phyloP scores from a whole-genome alignment of 345 rosid species.

The Cardiospermum halicacabum region DNA sequence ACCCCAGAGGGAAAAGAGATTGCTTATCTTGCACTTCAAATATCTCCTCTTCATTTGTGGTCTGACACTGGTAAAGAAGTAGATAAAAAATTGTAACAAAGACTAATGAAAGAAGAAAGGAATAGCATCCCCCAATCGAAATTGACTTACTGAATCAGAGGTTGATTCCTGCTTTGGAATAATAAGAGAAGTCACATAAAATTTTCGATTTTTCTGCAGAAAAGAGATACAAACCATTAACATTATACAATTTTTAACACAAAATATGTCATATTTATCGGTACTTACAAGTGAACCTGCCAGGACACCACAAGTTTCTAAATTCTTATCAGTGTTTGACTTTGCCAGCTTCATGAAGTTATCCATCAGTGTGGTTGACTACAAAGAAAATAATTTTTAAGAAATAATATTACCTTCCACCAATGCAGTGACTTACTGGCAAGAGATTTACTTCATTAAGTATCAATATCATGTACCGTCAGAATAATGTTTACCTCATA shows the following conservation, averaged over 20 bases:
- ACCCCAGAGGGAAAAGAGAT: constrained; percentile 94
- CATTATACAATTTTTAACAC: constrained; percentile 7
- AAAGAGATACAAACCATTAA: constrained; percentile 19
- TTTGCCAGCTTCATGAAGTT: constrained; percentile 92
- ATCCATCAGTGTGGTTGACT: constrained; percentile 93
- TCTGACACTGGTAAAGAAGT: constrained; percentile 63
- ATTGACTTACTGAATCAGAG: constrained; percentile 69
- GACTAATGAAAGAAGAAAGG: not conserved
- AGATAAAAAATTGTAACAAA: not conserved
- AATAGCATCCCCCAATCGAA: constrained; percentile 7
- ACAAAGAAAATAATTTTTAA: constrained; percentile 28
- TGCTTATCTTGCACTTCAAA: constrained; percentile 94
- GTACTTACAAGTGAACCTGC: constrained; percentile 91
- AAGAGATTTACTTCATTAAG: not conserved
- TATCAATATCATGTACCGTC: not conserved
- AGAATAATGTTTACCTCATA: not conserved
- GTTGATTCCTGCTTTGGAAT: constrained; percentile 98
- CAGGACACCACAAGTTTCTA: constrained; percentile 97
- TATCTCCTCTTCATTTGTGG: constrained; percentile 97
- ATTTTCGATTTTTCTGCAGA: constrained; percentile 84
- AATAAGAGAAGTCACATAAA: constrained; percentile 80
- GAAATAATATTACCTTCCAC: constrained; percentile 3
- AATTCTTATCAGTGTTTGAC: constrained; percentile 72
- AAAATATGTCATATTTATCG: not conserved
- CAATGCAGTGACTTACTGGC: not conserved